Conservation (phyloP, 179 eudicot genomes). For the Dionaea muscipula region DNA sequence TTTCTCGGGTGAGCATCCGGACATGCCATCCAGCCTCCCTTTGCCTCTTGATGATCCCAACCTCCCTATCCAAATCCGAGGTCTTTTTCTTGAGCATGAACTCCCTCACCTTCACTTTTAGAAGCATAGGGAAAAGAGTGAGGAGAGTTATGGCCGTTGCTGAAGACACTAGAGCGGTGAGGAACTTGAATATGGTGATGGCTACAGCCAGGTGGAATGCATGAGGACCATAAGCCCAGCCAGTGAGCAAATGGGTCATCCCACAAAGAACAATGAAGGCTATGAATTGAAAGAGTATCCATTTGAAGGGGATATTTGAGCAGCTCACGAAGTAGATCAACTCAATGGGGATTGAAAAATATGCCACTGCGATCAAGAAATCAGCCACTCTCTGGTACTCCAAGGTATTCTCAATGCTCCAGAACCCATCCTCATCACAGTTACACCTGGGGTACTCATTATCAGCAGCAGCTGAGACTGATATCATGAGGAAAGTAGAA, state of each 20-base stretch:
- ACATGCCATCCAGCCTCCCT: conserved; percentile 77
- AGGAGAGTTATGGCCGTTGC: conserved; percentile 87
- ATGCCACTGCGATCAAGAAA: conserved; percentile 79
- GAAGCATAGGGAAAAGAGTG: conserved; percentile 64
- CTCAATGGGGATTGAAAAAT: conserved; percentile 85
- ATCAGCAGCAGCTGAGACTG: conserved; percentile 27
- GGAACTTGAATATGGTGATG: conserved; percentile 64
- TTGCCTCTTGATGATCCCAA: conserved; percentile 57
- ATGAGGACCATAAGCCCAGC: conserved; percentile 79
- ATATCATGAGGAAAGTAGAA: conserved; percentile 20
- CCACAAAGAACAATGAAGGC: conserved; percentile 94
- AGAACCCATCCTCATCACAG: conserved; percentile 69
- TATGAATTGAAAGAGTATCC: conserved; percentile 78
- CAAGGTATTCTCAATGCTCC: conserved; percentile 56
- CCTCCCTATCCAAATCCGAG: conserved; percentile 77
- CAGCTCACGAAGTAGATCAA: conserved; percentile 74
- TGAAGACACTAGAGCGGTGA: conserved; percentile 79
- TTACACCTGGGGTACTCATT: conserved; percentile 40
- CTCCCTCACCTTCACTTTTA: conserved; percentile 76
- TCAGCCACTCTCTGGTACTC: conserved; percentile 71
- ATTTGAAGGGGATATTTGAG: conserved; percentile 75
- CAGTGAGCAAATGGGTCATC: conserved; percentile 77
- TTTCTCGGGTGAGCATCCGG: conserved; percentile 87
- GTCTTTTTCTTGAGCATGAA: conserved; percentile 63
- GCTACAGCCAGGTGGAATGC: conserved; percentile 58